Base-by-base conservation (phyloP, 2,329 filamentous ascomycete species). In the Clathrospora elynae region DNA sequence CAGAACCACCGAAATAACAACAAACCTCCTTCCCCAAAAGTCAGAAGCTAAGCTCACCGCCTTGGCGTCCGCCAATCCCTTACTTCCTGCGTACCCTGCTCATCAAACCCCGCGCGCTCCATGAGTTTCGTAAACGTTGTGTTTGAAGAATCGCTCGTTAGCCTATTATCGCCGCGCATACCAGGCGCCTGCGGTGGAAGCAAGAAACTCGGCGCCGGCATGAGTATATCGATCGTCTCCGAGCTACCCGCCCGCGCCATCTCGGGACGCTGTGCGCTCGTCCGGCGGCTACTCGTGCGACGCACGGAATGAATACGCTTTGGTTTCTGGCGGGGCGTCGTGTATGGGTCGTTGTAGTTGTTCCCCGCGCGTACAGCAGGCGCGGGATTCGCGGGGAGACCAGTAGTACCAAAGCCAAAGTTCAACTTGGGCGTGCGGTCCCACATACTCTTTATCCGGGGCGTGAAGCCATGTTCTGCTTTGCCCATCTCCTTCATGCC, bases 211-310 rank as follows among this genome's bases (percentile, higher is more conserved):
- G 61, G 62, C n/a, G 66, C 59, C 4, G 66, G 68, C 69, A 72
- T 71, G n/a, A 71, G 48, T 14, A 75, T 70, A 37, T 73, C 68
- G 24, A 76, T 75, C 0, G 73, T 76, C 37, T 75, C 73, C 22
- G 67, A 67, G 42, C 70, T 73, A 10, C 55, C 66, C 19, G 51
- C 66, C 16, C 71, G 53, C 7, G 9, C 12, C 5, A 12, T 26
- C 13, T 29, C 26, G 10, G 45, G 22, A n/a, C 44, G 32, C n/a
- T 32, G 33, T 14, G 35, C 40, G 3, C 20, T 51, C 7, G 45
- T 53, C 7, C 55, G 46, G 6, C 48, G 35, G 11, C 52, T 49
- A 17, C 45, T 51, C 7, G 49, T 49, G 28, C 56, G 55, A 10
- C 51, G 55, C 7, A 41, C 43, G 16, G 48, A 58, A 22, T 59